These are phyloP conservation scores for Sordariomycetes sp. DNA, from an alignment of 2,329 filamentous ascomycete genomes.

Conservation along the genomic window DNA sequence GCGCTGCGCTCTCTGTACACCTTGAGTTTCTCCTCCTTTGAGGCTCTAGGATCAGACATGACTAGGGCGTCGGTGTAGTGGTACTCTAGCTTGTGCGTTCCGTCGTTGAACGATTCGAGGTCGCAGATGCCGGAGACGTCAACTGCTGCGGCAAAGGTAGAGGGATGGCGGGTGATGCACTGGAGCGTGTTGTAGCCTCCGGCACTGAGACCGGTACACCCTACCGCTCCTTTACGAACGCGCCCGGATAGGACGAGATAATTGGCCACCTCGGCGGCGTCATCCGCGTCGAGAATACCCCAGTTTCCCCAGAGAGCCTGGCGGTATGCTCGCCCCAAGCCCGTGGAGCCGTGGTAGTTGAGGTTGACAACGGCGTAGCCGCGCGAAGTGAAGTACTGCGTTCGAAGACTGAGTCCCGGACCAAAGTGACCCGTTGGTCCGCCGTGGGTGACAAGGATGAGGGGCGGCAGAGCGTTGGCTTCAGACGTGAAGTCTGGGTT, in stretches of 20 bases:
- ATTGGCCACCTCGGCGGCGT: conserved; percentile 35
- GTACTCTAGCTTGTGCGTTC: conserved; percentile 48
- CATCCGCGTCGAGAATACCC: conserved; percentile 41
- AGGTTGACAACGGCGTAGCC: conserved; percentile 41
- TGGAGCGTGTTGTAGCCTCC: conserved; percentile 46
- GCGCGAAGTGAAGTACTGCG: conserved; percentile 44
- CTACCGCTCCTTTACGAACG: conserved; percentile 27
- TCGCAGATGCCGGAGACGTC: conserved; percentile 42
- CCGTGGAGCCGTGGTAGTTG: conserved; percentile 44
- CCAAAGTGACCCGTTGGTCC: conserved; percentile 36
- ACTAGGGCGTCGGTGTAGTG: conserved; percentile 39
- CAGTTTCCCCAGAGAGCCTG: conserved; percentile 37
- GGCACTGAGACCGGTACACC: conserved; percentile 40
- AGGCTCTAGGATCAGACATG: conserved; percentile 19
- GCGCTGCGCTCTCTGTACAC: conserved; percentile 39
- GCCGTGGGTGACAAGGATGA: conserved; percentile 41
- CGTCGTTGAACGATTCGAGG: conserved; percentile 30
- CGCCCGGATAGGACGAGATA: conserved; percentile 27
- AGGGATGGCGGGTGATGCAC: conserved; percentile 33
- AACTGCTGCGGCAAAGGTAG: conserved; percentile 37
- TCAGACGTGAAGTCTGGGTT: conserved; percentile 33
- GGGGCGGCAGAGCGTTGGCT: conserved; percentile 22
- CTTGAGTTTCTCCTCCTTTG: conserved; percentile 25
- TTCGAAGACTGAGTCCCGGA: conserved; percentile 31
- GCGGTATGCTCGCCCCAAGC: conserved; percentile 40